Evolutionary conservation across 192 early-diverging fungal species (phyloP).

Genomic region (Umbelopsis ramanniana): DNA sequence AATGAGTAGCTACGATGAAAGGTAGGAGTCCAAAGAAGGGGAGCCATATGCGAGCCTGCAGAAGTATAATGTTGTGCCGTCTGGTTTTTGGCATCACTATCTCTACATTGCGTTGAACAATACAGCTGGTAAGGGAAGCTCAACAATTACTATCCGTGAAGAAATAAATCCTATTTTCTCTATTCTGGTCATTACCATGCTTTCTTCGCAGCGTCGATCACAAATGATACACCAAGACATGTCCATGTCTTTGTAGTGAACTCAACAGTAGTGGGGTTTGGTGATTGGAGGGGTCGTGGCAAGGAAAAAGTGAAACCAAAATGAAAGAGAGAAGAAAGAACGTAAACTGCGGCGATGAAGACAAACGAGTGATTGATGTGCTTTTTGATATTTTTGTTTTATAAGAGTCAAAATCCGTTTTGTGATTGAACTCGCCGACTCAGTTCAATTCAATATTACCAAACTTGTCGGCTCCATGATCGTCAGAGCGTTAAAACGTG

Average conservation of each 20-base stretch:
- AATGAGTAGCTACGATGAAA: constrained; percentile 22
- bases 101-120: constrained; percentile 16
- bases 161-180: not conserved
- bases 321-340: not conserved
- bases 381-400: not conserved
- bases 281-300: not conserved
- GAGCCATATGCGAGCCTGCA: not conserved
- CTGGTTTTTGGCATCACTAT: constrained; percentile 14
- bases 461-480: not conserved
- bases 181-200: not conserved
- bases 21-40: not conserved
- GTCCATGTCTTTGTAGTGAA: constrained; percentile 28
- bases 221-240: constrained; percentile 46
- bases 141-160: not conserved
- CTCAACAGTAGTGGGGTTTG: not conserved
- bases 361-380: not conserved
- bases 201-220: constrained; percentile 35
- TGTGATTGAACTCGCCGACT: not conserved
- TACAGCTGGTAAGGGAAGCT: not conserved
- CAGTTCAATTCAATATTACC: constrained; percentile 19
- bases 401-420: not conserved
- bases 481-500: not conserved
- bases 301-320: not conserved
- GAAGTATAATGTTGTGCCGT: not conserved
- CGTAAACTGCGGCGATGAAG: not conserved